These are phyloP conservation scores for Platanthera zijinensis DNA, from an alignment of 106 monocot genomes.

Conservation along the genomic window DNA sequence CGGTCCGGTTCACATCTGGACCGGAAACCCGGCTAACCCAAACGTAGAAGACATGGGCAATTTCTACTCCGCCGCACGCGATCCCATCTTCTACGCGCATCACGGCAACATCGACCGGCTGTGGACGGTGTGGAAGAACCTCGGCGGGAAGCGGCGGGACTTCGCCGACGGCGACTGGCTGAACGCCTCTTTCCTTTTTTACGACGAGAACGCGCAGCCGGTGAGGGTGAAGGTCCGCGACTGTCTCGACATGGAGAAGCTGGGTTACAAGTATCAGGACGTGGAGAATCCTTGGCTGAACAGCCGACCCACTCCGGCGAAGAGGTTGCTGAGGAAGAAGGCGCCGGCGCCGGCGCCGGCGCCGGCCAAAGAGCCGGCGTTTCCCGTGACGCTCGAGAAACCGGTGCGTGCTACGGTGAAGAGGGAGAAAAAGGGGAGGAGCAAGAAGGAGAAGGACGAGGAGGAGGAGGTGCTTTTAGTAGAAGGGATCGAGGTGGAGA, in stretches of 20 bases:
- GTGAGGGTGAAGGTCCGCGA: conserved; percentile 19
- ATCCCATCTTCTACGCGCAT: conserved; percentile 43
- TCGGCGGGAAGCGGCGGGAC: conserved; percentile 3
- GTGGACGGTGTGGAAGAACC: conserved; percentile 35
- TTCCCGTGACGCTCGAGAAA: conserved; percentile 1
- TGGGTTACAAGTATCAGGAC: conserved; percentile 12
- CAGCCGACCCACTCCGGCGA: not conserved
- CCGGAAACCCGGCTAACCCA: conserved; percentile 14
- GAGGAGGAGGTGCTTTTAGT: conserved; percentile 32
- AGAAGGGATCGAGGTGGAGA: conserved; percentile 19
- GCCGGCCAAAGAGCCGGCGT: not conserved
- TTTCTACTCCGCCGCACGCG: conserved; percentile 41
- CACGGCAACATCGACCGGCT: conserved; percentile 43
- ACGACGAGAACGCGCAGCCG: conserved; percentile 13
- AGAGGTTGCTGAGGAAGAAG: not conserved
- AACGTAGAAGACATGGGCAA: conserved; percentile 37
- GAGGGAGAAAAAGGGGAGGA: conserved; percentile 13
- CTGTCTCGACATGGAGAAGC: not conserved
- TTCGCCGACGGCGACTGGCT: conserved; percentile 19
- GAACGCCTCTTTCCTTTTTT: conserved; percentile 13
- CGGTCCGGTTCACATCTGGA: conserved; percentile 26
- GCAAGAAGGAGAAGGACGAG: conserved; percentile 11
- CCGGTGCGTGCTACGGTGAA: not conserved
- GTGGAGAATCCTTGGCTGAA: conserved; percentile 12
- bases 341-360: not conserved